Evolutionary conservation across 2,329 filamentous ascomycete species (phyloP).

Genomic region (Didymella exigua): DNA sequence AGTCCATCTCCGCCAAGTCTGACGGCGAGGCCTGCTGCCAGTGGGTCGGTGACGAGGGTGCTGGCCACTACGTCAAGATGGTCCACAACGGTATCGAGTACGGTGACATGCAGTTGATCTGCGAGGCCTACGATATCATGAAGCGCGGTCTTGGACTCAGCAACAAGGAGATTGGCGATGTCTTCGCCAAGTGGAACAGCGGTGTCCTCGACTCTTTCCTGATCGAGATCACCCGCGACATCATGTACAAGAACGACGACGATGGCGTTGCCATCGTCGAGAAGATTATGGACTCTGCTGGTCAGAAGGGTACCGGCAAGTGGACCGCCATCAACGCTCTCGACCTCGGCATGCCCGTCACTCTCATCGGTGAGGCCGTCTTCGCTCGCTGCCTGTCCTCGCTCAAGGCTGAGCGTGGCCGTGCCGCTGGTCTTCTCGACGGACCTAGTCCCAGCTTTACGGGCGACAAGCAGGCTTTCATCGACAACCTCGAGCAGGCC

Average conservation of each 20-base stretch:
- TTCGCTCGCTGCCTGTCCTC: slow-evolving; percentile 92
- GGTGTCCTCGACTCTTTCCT: slow-evolving; percentile 97
- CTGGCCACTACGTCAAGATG: slow-evolving; percentile 99
- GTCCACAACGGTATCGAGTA: slow-evolving; percentile 99
- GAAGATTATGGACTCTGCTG: slow-evolving; percentile 98
- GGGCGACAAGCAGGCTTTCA: slow-evolving; percentile 90
- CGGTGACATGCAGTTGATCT: slow-evolving; percentile 99
- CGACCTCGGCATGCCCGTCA: slow-evolving; percentile 98
- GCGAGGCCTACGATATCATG: slow-evolving; percentile 99
- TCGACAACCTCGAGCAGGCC: slow-evolving; percentile 97
- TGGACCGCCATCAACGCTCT: slow-evolving; percentile 99
- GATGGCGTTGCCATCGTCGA: slow-evolving; percentile 89
- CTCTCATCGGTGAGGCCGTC: slow-evolving; percentile 95
- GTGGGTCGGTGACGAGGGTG: slow-evolving; percentile 99
- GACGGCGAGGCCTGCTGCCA: slow-evolving; percentile 98
- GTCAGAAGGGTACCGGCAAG: slow-evolving; percentile 99
- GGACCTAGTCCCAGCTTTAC: slow-evolving; percentile 81
- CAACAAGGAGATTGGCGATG: slow-evolving; percentile 94
- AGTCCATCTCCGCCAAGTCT: slow-evolving; percentile 96
- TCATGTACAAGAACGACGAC: slow-evolving; percentile 97
- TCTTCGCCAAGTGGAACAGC: slow-evolving; percentile 96
- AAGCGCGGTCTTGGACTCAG: slow-evolving; percentile 92
- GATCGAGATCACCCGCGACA: slow-evolving; percentile 98
- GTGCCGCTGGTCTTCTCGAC: slow-evolving; percentile 77
- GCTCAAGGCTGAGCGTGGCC: slow-evolving; percentile 89